Evolutionary conservation across 345 rosid species (phyloP), one percentile per base, ranked within the genome.

Genomic region (Zanthoxylum bungeanum): DNA sequence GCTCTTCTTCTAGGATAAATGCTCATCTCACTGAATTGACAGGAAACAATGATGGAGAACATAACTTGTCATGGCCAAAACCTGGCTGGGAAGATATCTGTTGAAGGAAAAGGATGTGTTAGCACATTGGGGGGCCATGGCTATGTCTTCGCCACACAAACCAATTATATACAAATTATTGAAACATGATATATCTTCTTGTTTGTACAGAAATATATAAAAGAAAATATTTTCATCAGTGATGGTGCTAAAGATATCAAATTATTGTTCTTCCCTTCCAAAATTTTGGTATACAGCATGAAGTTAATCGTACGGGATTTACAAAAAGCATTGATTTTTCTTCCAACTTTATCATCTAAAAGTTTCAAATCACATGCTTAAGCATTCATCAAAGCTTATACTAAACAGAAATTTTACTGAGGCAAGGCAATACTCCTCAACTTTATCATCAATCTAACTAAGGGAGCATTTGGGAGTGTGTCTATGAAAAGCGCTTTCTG

Each of bases 21-120:
- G 34, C 62, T 22, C 49, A 51, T 61, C 27, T 55, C 9, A 67
- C 25, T 11, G 50, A 22, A 33, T 42, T 68, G 39, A 44, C 21
- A 36, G 10, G 57, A 72, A 60, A 58, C 21, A 73, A 19, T 46
- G 30, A 22, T 11, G 37, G 7, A 8, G 52, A 28, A 44, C 7
- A 7, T 78, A 88, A 95, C 87, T 83, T 87, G 66, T 57, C 65
- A 66, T 73, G 56, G 79, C 83, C 85, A 76, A 79, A 75, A 70
- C 68, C 74, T 30, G 81, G 49, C 74, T 82, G 82, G 53, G 65
- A 53, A 65, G 78, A 76, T 67, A 75, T 59, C 91, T 89, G 85
- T n/a, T 30, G 40, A 70, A 21, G n/a, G 24, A 70, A 64, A 10
- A 27, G 22, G n/a, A n/a, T n/a, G n/a, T n/a, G n/a, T n/a, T n/a